Evolutionary conservation across 106 monocot species (phyloP), one percentile per base, ranked within the genome.

Genomic region (Dendrobium officinale): DNA sequence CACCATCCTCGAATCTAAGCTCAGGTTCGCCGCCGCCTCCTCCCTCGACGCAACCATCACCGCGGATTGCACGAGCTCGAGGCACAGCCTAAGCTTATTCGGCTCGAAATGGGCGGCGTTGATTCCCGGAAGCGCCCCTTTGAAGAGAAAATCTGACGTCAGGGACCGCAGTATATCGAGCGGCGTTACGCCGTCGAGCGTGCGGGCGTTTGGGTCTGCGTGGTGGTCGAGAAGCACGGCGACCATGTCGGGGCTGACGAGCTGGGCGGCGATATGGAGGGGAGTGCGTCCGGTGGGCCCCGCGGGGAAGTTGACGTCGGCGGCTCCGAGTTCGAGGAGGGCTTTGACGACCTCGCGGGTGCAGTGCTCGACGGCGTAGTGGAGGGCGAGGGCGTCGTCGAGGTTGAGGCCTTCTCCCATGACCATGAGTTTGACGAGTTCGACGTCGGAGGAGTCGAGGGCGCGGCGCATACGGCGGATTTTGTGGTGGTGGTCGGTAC

Each of bases 381-480:
- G 95, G 31, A 95, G 91, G 3, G 93, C 96, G n/a, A 96, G 86
- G 15, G 96, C 91, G 45, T 88, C 88, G 81, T 96, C 93, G 48
- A 96, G 93, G 84, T 96, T 96, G 47, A 96, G 87, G 13, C 96
- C 96, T 40, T 96, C 96, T 6, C 93, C 91, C 91, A 96, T 93
- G 64, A 92, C 93, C 93, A 93, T 96, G 10, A 98, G 88, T 87
- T 92, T 94, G 15, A 97, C 94, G 54, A 98, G 91, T 82, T 98
- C 98, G 26, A 98, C 94, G 77, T 98, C 98, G 7, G 94, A 98
- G 13, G 94, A 94, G 84, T 95, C 94, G 56, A 98, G 89, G 6
- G 98, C 98, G 17, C 92, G 95, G 44, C 98, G 92, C 98, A 98
- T 98, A 22, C 98, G 89, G 10, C 87, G 89, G 90, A 97, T 97